These are phyloP conservation scores for Phanerochaete carnosa DNA, from an alignment of 768 basidiomycete genomes.

Conservation along the genomic window DNA sequence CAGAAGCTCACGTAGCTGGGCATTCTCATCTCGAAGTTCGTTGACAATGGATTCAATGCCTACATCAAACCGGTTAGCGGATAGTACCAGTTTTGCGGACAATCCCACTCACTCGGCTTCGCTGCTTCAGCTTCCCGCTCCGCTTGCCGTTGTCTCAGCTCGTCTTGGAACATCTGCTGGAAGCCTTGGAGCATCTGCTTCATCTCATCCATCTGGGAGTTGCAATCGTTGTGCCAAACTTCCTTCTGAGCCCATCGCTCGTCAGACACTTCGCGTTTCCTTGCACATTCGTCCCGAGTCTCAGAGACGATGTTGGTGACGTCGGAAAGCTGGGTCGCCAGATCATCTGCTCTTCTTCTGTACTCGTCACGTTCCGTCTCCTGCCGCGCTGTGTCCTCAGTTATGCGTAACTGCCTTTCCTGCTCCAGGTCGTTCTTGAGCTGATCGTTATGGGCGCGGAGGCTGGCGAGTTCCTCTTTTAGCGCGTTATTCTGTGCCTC, in stretches of 20 bases:
- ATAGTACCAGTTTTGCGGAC: not conserved
- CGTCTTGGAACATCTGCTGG: conserved; percentile 55
- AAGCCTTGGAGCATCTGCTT: conserved; percentile 54
- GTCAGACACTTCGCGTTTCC: conserved; percentile 60
- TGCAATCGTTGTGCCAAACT: conserved; percentile 54
- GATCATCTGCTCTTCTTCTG: conserved; percentile 55
- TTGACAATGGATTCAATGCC: conserved; percentile 60
- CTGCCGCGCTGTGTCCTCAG: conserved; percentile 59
- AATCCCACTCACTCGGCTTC: conserved; percentile 48
- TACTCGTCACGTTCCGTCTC: conserved; percentile 58
- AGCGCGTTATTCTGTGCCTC: conserved; percentile 54
- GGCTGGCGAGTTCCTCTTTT: conserved; percentile 57
- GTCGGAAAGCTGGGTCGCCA: conserved; percentile 61
- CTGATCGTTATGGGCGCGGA: conserved; percentile 38
- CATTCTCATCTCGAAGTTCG: conserved; percentile 55
- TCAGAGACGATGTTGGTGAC: conserved; percentile 73
- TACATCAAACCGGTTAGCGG: conserved; percentile 23
- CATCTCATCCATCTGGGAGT: conserved; percentile 52
- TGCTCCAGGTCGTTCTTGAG: conserved; percentile 44
- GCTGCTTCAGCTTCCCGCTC: conserved; percentile 50
- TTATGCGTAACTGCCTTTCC: conserved; percentile 53
- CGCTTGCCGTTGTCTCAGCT: conserved; percentile 52
- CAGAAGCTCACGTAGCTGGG: conserved; percentile 56
- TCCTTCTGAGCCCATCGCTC: conserved; percentile 63
- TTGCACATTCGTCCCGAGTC: conserved; percentile 54